Base-by-base conservation (phyloP, 345 rosid species). In the Capsella bursapastoris region DNA sequence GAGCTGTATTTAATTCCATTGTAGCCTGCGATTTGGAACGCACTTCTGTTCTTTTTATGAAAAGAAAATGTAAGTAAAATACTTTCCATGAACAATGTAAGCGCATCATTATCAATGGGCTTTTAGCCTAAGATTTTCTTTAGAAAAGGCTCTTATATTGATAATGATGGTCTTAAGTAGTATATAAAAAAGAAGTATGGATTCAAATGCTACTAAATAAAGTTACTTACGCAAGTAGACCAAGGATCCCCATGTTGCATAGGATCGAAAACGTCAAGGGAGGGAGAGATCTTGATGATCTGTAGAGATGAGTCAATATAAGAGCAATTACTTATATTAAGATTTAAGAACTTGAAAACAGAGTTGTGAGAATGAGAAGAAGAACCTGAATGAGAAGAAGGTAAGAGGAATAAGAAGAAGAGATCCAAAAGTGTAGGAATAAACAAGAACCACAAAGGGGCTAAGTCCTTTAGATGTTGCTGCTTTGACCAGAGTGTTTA, bases 1-100 rank as follows among this genome's bases (percentile, higher is more conserved):
- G 83, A 80, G 43, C 77, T 75, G 22, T 75, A 80, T 66, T 75
- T 76, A 4, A 79, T 57, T 6, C 82, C 79, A 48, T 74, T 79
- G 16, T 79, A 79, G 0, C 68, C 68, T 22, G 45, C 66, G 0
- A 74, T 43, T 43, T 70, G 79, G 5, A 6, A 59, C 3, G 51
- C 60, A 41, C 66, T 22, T 65, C 79, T 74, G 64, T 69, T 31
- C 43, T 37, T 50, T 66, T 47, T n/a, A 49, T 2, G 31, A 27
- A 58, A 16, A 51, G 13, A 29, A 45, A 35, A 59, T 8, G 3
- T 22, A 60, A 60, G 11, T 11, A 18, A 18, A 11, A 50, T 1
- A 4, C 9, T 6, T 7, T 48, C 10, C 7, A n/a, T 14, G n/a
- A 6, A 45, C 8, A 45, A 22, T 22, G 25, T 22, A 22, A n/a